These are phyloP conservation scores for Trichoderma semiorbis DNA, from an alignment of 2,329 filamentous ascomycete genomes.

Conservation along the genomic window DNA sequence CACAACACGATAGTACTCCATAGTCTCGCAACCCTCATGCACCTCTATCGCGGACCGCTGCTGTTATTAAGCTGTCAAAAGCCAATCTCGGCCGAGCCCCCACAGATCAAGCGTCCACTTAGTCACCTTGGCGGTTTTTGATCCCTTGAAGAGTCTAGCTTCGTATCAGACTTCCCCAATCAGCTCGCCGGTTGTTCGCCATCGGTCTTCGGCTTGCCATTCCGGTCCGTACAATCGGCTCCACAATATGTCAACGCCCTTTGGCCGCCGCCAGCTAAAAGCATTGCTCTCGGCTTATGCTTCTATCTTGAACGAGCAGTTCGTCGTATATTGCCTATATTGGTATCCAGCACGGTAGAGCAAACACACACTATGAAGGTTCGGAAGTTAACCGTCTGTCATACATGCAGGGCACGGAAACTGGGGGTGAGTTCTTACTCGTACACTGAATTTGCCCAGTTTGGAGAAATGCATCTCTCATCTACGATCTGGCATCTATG, in stretches of 20 bases:
- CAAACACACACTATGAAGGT: slow-evolving; percentile 23
- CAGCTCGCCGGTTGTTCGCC: slow-evolving; percentile 1
- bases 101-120: neutral
- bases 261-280: slow-evolving; percentile 11
- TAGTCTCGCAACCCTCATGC: neutral
- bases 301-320: slow-evolving; percentile 8
- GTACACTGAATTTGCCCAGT: neutral
- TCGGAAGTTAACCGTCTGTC: slow-evolving; percentile 24
- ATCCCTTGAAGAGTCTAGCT: slow-evolving; percentile 6
- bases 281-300: slow-evolving; percentile 9
- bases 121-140: slow-evolving; percentile 18
- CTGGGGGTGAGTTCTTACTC: slow-evolving; percentile 23
- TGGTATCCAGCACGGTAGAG: neutral
- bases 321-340: slow-evolving; percentile 3
- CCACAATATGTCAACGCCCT: slow-evolving; percentile 16
- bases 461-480: neutral
- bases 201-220: slow-evolving; percentile 3
- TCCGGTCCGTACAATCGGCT: neutral
- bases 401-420: slow-evolving; percentile 27
- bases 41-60: neutral
- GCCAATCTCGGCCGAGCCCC: neutral
- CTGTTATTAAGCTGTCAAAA: slow-evolving; percentile 5
- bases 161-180: slow-evolving; percentile 9
- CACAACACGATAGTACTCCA: neutral
- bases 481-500: neutral